A percentile compares a stretch with the other conserved stretches of the same genome.
phyloP scores from a whole-genome alignment of 2,329 filamentous ascomycete species.

The Cyclaneusma minus region DNA sequence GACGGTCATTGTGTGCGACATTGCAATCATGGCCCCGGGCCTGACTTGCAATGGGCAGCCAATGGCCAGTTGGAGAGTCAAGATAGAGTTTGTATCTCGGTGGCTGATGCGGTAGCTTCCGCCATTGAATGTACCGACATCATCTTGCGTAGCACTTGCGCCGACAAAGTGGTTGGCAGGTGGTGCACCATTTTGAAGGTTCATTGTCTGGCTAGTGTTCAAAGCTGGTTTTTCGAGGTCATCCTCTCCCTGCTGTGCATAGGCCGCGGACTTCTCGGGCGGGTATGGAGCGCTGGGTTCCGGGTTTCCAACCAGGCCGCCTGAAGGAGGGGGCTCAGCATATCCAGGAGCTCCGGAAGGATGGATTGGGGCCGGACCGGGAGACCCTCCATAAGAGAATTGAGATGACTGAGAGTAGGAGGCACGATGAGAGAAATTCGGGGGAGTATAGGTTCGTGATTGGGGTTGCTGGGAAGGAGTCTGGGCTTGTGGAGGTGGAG shows the following conservation, averaged over 20 bases:
- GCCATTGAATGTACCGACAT: conserved; percentile 93
- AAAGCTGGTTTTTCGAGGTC: conserved; percentile 15
- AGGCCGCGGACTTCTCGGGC: too few species aligned
- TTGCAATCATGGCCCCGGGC: conserved; percentile 84
- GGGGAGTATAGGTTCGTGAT: conserved; percentile 6
- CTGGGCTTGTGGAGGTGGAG: conserved; percentile 13
- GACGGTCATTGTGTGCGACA: conserved; percentile 77
- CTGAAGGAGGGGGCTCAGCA: conserved; percentile 10
- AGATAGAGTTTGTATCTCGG: conserved; percentile 74
- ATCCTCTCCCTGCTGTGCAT: conserved; percentile 7
- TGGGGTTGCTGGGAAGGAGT: conserved; percentile 2
- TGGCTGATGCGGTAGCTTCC: conserved; percentile 90
- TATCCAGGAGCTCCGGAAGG: conserved; percentile 4
- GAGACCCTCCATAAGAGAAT: conserved; percentile 2
- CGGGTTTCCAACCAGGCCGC: conserved; percentile 8
- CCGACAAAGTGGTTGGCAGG: conserved; percentile 43
- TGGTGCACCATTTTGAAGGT: conserved; percentile 24
- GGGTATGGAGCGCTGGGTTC: conserved; percentile 4
- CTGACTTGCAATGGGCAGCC: conserved; percentile 71
- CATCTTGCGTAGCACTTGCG: conserved; percentile 50
- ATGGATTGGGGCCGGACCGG: conserved; percentile 2
- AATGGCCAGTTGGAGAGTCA: conserved; percentile 80
- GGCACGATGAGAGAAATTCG: conserved; percentile 18
- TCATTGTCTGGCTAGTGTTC: conserved; percentile 14
- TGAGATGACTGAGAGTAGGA: conserved; percentile 16